Base-by-base conservation (phyloP, 371 early-diverging fungal species). In the Zychaea mexicana region DNA sequence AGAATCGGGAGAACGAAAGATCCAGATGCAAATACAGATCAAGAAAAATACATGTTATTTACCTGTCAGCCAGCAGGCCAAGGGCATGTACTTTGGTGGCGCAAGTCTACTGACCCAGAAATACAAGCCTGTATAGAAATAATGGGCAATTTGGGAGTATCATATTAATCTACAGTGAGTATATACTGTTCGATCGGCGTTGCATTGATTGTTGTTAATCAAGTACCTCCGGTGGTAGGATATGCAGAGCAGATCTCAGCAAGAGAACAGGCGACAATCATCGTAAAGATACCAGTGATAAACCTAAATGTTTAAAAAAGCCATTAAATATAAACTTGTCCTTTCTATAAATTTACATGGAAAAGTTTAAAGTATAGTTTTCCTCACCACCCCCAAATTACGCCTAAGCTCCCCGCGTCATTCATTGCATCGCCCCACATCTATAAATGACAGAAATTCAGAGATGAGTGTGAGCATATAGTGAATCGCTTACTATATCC, bases 201-300 rank as follows among this genome's bases (percentile, higher is more conserved):
- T 54, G 2, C 3, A n/a, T n/a, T n/a, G n/a, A n/a, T n/a, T 39
- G 39, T 39, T 39, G 79, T n/a, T n/a, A n/a, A n/a, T n/a, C n/a
- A n/a, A n/a, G n/a, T 74, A 49, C 86, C 88, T 52, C 91, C 90
- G 7, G 88, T 84, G 27, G 88, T 89, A n/a, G 90, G 90, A 71
- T 79, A 90, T 15, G 90, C 84, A 56, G 82, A 82, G 70, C 90
- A 90, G 62, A 92, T 92, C 72, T 92, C 92, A 19, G 90, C 92
- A 77, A 91, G 74, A 2, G 86, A 81, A 52, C 87, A 69, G 27
- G 87, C 90, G 28, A 90, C 83, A 17, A 83, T 67, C 73, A 86
- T 80, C 4, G 87, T 85, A 60, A 88, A 84, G 52, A 73, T 61
- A 21, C 75, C 70, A 2, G 81, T 82, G 27, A 92, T 61, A 42